Evolutionary conservation across 768 basidiomycete species (phyloP), one percentile per base, ranked within the genome.

Genomic region (Mycena leptocephala): DNA sequence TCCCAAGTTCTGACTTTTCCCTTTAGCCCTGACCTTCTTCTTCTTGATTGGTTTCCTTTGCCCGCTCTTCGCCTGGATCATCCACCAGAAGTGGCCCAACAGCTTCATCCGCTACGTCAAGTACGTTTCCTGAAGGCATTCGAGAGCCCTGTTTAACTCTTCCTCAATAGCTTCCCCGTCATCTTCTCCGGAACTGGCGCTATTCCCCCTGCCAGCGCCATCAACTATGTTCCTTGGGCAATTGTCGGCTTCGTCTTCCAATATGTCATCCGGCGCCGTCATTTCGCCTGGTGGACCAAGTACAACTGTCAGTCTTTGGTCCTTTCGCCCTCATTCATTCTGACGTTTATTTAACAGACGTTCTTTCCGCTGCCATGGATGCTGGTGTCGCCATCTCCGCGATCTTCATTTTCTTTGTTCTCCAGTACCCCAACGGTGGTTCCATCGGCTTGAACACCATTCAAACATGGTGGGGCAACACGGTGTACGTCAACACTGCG

Each of bases 1-100:
- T 10, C 26, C 6, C 13, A n/a, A 10, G 22, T 39, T 24, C 61
- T 64, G 5, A 94, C 86, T 93, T 90, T 0, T 63, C 84, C 32
- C 11, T 22, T 81, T 88, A 75, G 87, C 86, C 8, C 87, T 96
- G 28, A 80, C 89, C 1, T 92, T 91, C 82, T 96, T 95, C 87
- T 97, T 97, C 94, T 89, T 95, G 70, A 79, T 94, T 65, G 96
- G 96, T 9, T 89, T 92, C 65, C 11, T 93, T 59, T 88, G 89
- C 63, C 95, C 95, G 0, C 26, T 90, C 65, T 66, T 88, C 48
- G 87, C 90, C 41, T 95, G 89, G 80, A 72, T 92, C 74, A 78
- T 93, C 65, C 84, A 88, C 70, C 83, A 86, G 79, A 91, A 88
- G 80, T 97, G 88, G 86, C 94, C 95, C 24, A 90, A 93, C 72